Percentiles rank a stretch among this genome's conserved stretches.
Evolutionary conservation across 495 filamentous ascomycete species (phyloP).

Genomic region (Podospora tetraspora): DNA sequence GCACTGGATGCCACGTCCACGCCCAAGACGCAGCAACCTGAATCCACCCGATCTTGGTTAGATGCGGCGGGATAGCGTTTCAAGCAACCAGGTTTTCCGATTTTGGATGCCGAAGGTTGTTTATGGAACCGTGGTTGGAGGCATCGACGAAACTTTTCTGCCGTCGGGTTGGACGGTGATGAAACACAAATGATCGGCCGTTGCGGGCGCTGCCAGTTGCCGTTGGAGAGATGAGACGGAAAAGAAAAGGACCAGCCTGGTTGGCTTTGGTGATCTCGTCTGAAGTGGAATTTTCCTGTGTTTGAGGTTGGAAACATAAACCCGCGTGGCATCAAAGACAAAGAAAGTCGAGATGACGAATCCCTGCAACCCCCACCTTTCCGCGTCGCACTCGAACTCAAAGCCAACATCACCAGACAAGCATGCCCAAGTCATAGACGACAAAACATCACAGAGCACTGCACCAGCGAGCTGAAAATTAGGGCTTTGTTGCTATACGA

Average conservation of each 20-base stretch:
- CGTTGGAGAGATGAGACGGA: background rate
- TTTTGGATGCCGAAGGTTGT: background rate
- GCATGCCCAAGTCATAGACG: background rate
- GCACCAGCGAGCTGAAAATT: background rate
- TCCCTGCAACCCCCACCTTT: background rate
- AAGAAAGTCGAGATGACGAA: background rate
- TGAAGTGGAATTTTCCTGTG: background rate
- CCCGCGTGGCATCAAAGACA: background rate
- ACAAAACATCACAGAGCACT: background rate
- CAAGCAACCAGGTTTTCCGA: background rate
- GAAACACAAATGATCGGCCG: background rate
- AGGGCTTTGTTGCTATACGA: background rate
- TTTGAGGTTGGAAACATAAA: background rate
- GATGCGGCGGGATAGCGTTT: background rate
- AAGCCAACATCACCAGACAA: background rate
- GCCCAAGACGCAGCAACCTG: background rate
- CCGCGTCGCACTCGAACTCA: background rate
- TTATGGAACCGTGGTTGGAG: background rate
- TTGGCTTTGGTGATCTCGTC: background rate
- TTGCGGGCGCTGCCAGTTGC: background rate
- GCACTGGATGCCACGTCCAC: background rate
- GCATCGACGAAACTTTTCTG: conserved; percentile 7
- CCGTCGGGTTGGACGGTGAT: background rate
- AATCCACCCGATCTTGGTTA: background rate
- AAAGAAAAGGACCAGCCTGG: background rate